A percentile compares a stretch with the other conserved stretches of the same genome.
These are phyloP conservation scores for Saccharomycopsis malanga DNA, from an alignment of 805 yeast species.

Conservation along the genomic window DNA sequence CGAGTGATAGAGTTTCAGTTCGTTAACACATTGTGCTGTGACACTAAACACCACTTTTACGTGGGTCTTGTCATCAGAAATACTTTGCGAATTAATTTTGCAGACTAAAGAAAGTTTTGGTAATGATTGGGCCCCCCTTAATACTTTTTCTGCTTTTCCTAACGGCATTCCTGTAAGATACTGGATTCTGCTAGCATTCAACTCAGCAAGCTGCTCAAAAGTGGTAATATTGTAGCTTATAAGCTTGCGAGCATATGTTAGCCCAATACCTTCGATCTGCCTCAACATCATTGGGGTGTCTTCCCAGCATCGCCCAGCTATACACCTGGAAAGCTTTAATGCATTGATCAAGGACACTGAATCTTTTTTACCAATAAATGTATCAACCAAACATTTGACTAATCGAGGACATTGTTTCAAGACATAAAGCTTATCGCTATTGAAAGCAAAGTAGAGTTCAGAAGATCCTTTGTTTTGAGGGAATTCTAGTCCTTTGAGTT, in stretches of 20 bases:
- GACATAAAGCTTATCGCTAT: constrained; percentile 38
- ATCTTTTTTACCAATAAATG: constrained; percentile 36
- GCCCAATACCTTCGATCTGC: constrained; percentile 43
- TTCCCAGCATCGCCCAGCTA: constrained; percentile 46
- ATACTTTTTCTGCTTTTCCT: constrained; percentile 35
- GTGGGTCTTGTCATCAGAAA: background rate
- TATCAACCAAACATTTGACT: constrained; percentile 38
- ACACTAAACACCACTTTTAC: constrained; percentile 14
- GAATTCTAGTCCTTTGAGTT: constrained; percentile 42
- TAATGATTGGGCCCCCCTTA: constrained; percentile 29
- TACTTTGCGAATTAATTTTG: constrained; percentile 21
- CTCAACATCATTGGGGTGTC: constrained; percentile 37
- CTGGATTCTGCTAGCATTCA: constrained; percentile 34
- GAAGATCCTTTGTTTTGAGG: constrained; percentile 38
- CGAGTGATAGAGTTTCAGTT: constrained; percentile 27
- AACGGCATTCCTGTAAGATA: constrained; percentile 34
- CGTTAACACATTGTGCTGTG: constrained; percentile 23
- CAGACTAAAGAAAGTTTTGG: constrained; percentile 32
- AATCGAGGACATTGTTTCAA: constrained; percentile 39
- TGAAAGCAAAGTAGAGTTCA: constrained; percentile 34
- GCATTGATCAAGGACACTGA: constrained; percentile 35
- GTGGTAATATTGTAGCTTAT: constrained; percentile 30
- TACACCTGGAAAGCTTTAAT: constrained; percentile 34
- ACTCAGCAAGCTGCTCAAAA: constrained; percentile 28
- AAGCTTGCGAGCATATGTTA: constrained; percentile 34